Conservation (phyloP, 495 filamentous ascomycete genomes). For the Pseudevernia furfuracea region DNA sequence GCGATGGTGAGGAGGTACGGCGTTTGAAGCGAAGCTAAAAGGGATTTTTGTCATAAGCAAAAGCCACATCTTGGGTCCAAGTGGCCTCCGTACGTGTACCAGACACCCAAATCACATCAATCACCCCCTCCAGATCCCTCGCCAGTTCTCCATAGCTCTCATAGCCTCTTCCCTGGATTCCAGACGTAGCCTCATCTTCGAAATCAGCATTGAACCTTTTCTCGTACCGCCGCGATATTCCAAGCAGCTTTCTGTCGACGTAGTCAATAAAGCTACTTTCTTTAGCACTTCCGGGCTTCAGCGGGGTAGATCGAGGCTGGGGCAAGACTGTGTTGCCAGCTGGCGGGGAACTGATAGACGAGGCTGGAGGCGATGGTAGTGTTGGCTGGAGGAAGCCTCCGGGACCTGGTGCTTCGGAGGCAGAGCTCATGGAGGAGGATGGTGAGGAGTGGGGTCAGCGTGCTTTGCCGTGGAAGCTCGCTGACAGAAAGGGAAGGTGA, state of each 20-base stretch:
- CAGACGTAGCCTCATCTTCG: conserved; percentile 29
- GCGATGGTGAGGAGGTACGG: conserved; percentile 75
- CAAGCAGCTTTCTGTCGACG: conserved; percentile 53
- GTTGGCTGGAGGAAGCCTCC: conserved; percentile 46
- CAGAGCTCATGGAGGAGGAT: conserved; percentile 9
- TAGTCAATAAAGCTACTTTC: conserved; percentile 68
- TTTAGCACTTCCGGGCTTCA: conserved; percentile 64
- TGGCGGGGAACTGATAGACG: conserved; percentile 36
- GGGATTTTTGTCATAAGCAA: conserved; percentile 9
- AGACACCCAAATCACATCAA: conserved; percentile 75
- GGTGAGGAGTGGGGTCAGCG: not conserved
- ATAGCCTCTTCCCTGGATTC: conserved; percentile 51
- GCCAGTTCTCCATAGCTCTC: conserved; percentile 59
- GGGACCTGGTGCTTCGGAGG: conserved; percentile 27
- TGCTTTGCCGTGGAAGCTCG: not conserved
- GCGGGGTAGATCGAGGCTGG: conserved; percentile 53
- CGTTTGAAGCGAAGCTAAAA: conserved; percentile 68
- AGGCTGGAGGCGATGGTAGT: conserved; percentile 49
- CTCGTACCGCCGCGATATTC: conserved; percentile 61
- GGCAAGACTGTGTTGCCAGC: conserved; percentile 46
- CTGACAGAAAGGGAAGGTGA: conserved; percentile 14
- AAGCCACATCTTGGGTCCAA: not conserved
- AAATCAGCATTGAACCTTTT: conserved; percentile 60
- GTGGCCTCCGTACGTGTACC: conserved; percentile 60
- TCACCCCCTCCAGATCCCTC: conserved; percentile 58